Conservation (phyloP, 139 green algal species). For the Astrephomene gubernaculifera region DNA sequence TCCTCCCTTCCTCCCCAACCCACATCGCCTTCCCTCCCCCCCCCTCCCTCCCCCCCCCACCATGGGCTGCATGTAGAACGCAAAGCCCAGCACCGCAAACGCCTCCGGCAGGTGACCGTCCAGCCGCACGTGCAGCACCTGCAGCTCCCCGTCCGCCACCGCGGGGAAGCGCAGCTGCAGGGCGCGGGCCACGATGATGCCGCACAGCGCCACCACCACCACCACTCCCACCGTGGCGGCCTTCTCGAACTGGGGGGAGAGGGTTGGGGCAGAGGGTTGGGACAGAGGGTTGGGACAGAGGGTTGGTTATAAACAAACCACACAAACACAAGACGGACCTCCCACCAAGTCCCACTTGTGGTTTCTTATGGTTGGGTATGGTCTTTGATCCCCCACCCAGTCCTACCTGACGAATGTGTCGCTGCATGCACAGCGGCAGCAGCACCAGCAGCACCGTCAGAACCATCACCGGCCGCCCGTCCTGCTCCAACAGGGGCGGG, state of each 20-base stretch:
- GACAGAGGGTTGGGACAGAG: too few relatives aligned
- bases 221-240: conserved; percentile 71
- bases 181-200: conserved; percentile 54
- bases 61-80: conserved; percentile 75
- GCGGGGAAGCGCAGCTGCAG: conserved; percentile 71
- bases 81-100: conserved; percentile 72
- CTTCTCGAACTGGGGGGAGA: conserved; percentile 74
- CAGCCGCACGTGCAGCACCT: conserved; percentile 61
- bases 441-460: conserved; percentile 64
- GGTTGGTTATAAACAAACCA: too few relatives aligned
- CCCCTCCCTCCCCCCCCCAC: conserved; percentile 13
- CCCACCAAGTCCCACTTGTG: too few relatives aligned
- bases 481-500: conserved; percentile 47
- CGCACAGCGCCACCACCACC: conserved; percentile 70
- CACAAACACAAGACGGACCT: too few relatives aligned
- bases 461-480: conserved; percentile 71
- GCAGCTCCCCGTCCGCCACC: conserved; percentile 72
- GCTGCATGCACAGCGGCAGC: conserved; percentile 77
- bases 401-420: conserved; percentile 73
- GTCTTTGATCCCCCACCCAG: too few relatives aligned
- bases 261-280: too few relatives aligned
- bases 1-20: background rate
- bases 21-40: background rate
- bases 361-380: too few relatives aligned
- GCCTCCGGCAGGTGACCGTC: conserved; percentile 64